Evolutionary conservation across 345 rosid genomes (phyloP).

Genomic region (thale cress (Arabidopsis thaliana)): DNA sequence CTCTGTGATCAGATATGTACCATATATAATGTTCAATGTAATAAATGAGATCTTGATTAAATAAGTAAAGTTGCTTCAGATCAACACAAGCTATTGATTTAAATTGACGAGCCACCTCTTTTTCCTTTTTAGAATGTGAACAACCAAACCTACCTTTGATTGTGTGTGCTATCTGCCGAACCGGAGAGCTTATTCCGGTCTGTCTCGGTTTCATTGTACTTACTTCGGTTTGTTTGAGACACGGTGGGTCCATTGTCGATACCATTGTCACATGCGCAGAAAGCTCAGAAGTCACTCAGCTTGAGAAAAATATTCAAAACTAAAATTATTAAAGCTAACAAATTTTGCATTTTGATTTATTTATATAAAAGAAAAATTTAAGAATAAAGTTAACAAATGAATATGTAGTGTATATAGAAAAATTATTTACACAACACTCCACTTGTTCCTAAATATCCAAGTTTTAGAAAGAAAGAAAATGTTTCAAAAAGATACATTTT

Average conservation of each 20-base stretch:
- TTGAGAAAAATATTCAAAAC: background rate
- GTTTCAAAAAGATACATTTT: too few relatives aligned
- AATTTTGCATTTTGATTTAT: too few relatives aligned
- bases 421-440: too few relatives aligned
- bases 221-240: background rate
- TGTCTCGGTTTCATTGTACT: background rate
- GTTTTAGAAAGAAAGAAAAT: too few relatives aligned
- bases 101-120: conserved; percentile 39
- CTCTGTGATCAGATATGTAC: background rate
- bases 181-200: conserved; percentile 25
- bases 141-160: conserved; percentile 36
- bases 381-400: too few relatives aligned
- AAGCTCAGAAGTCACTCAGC: conserved; percentile 23
- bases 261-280: conserved; percentile 4
- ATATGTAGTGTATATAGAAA: too few relatives aligned
- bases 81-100: conserved; percentile 39
- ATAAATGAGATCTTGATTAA: conserved; percentile 17
- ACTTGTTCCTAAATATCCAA: too few relatives aligned
- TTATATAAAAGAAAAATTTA: too few relatives aligned
- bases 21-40: conserved; percentile 3
- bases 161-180: conserved; percentile 36
- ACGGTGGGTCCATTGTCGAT: conserved; percentile 29
- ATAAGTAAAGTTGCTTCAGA: conserved; percentile 33
- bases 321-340: background rate
- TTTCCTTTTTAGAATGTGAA: conserved; percentile 17